phyloP scores from a whole-genome alignment of 139 green algal genomes.

The Chlorella vulgaris region DNA sequence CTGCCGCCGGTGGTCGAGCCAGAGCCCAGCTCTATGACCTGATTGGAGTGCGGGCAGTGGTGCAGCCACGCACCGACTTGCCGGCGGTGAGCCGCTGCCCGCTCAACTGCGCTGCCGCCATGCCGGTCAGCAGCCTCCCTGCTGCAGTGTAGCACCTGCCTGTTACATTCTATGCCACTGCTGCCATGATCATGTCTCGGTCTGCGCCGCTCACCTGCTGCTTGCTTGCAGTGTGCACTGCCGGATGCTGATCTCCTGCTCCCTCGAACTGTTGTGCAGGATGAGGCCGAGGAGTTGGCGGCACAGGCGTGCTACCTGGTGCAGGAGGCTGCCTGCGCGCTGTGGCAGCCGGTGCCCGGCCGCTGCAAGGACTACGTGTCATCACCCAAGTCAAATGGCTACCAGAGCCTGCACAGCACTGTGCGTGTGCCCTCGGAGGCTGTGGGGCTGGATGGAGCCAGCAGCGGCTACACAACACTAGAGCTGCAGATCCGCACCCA shows the following conservation, averaged over 20 bases:
- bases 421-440: constrained; percentile 41
- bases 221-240: not conserved
- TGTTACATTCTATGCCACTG: no score
- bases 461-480: constrained; percentile 35
- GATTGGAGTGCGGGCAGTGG: constrained; percentile 87
- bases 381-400: constrained; percentile 91
- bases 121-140: no score
- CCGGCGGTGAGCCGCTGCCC: constrained; percentile 7
- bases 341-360: constrained; percentile 72
- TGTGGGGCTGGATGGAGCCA: not conserved
- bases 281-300: constrained; percentile 32
- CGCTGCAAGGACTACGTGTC: constrained; percentile 84
- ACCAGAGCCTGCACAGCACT: constrained; percentile 87
- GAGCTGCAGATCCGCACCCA: constrained; percentile 82
- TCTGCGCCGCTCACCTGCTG: no score
- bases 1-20: constrained; percentile 63
- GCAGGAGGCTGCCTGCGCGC: constrained; percentile 55
- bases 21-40: constrained; percentile 86
- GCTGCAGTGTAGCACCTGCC: no score
- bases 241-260: not conserved
- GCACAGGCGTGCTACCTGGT: constrained; percentile 79
- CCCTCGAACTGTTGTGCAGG: not conserved
- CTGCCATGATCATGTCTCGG: no score
- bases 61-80: constrained; percentile 59
- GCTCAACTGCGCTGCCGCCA: no score